Evolutionary conservation across 306 rosid genomes (phyloP).

Genomic region (Trichosanthes cucumerina): DNA sequence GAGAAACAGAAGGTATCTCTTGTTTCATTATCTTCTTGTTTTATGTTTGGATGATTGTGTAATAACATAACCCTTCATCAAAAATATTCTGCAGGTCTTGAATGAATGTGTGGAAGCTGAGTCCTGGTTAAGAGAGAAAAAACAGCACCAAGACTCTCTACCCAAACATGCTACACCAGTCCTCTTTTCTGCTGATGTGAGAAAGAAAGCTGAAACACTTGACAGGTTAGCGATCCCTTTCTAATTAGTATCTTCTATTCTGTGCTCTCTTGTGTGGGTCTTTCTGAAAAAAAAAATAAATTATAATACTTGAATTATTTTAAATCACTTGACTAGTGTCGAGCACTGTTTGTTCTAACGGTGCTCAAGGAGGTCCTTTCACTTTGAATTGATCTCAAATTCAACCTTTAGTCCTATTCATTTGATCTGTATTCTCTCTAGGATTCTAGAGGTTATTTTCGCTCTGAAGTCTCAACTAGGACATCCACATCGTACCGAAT

Average conservation of each 20-base stretch:
- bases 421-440: background rate
- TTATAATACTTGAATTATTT: no score
- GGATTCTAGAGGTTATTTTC: background rate
- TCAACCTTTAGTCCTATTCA: background rate
- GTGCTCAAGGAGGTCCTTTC: no score
- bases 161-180: slow-evolving; percentile 72
- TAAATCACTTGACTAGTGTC: no score
- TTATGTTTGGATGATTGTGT: background rate
- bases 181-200: slow-evolving; percentile 60
- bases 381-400: background rate
- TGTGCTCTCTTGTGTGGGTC: background rate
- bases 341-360: no score
- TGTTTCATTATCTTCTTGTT: background rate
- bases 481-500: no score
- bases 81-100: slow-evolving; percentile 37
- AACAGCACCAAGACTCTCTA: slow-evolving; percentile 60
- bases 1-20: slow-evolving; percentile 67
- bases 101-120: slow-evolving; percentile 83
- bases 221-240: slow-evolving; percentile 46
- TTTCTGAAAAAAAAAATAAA: background rate
- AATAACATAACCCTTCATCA: background rate
- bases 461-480: background rate
- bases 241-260: no score
- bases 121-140: slow-evolving; percentile 76
- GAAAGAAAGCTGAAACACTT: slow-evolving; percentile 72